A percentile compares a stretch with the other conserved stretches of the same genome.
phyloP scores from a whole-genome alignment of 257 asterid genomes.

The Euphrasia confusa region DNA sequence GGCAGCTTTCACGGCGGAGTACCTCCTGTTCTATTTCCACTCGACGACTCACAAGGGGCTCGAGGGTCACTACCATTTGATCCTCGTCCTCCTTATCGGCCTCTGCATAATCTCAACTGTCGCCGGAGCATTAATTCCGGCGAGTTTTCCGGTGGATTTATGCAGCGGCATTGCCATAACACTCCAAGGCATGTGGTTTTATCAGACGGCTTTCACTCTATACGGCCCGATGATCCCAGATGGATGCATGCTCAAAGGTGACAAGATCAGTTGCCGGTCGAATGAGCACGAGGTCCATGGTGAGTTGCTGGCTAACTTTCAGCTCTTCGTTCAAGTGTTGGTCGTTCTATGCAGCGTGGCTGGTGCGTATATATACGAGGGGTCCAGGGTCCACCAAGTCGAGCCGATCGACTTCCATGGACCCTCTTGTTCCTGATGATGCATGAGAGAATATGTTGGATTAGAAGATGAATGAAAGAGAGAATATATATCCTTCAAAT shows the following conservation, averaged over 20 bases:
- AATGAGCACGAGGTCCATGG: slow-evolving; percentile 53
- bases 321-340: slow-evolving; percentile 58
- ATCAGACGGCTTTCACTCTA: slow-evolving; percentile 90
- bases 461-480: too few relatives aligned
- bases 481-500: too few relatives aligned
- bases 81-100: slow-evolving; percentile 82
- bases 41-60: slow-evolving; percentile 93
- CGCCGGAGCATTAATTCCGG: slow-evolving; percentile 73
- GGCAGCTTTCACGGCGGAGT: slow-evolving; percentile 86
- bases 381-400: slow-evolving; percentile 22
- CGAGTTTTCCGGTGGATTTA: slow-evolving; percentile 71
- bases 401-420: too few relatives aligned
- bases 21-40: slow-evolving; percentile 78
- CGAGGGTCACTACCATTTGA: slow-evolving; percentile 87
- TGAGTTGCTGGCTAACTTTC: slow-evolving; percentile 67
- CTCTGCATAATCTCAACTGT: slow-evolving; percentile 64
- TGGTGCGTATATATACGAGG: slow-evolving; percentile 51
- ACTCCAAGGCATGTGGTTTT: slow-evolving; percentile 99
- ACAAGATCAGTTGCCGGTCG: slow-evolving; percentile 49
- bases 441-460: not conserved
- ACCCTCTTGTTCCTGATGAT: not conserved
- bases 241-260: slow-evolving; percentile 56
- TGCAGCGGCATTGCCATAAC: slow-evolving; percentile 62
- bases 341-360: slow-evolving; percentile 48
- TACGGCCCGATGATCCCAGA: slow-evolving; percentile 94